Evolutionary conservation across 108 stramenopile species (phyloP).

Genomic region (Cyclotella cryptica): DNA sequence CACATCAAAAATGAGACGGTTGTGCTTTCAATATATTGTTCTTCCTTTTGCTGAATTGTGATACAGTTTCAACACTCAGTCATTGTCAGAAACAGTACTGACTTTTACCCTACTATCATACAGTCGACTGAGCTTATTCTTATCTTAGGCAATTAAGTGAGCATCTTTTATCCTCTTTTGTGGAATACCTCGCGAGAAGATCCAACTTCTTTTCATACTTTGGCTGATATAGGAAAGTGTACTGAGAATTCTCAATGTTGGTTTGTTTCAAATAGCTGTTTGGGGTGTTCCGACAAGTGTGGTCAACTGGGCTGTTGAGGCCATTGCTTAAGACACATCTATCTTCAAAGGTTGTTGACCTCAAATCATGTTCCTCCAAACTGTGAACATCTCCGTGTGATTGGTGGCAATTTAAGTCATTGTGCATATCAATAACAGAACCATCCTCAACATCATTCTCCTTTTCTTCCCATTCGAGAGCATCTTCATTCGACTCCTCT

Average conservation of each 20-base stretch:
- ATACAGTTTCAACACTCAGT: background rate
- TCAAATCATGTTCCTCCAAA: no score
- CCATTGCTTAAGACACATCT: no score
- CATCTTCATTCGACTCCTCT: background rate
- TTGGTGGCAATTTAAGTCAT: background rate
- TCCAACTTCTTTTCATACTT: conserved; percentile 32
- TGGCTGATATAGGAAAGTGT: conserved; percentile 41
- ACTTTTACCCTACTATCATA: background rate
- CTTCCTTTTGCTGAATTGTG: background rate
- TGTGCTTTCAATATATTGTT: no score
- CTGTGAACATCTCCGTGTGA: background rate
- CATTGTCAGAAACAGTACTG: background rate
- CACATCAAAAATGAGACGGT: no score
- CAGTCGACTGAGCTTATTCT: background rate
- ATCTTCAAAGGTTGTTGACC: no score
- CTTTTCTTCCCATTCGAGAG: background rate
- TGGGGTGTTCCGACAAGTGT: background rate
- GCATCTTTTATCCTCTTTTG: conserved; percentile 35
- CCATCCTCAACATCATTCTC: background rate
- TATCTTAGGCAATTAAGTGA: background rate
- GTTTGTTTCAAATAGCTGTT: background rate
- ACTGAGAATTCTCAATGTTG: conserved; percentile 12
- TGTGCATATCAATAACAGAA: background rate
- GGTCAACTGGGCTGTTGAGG: no score
- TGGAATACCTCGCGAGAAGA: conserved; percentile 44